A percentile compares a stretch with the other conserved stretches of the same genome.
These are phyloP conservation scores for Tulasnella sp. DNA, from an alignment of 768 basidiomycete species.

Conservation along the genomic window DNA sequence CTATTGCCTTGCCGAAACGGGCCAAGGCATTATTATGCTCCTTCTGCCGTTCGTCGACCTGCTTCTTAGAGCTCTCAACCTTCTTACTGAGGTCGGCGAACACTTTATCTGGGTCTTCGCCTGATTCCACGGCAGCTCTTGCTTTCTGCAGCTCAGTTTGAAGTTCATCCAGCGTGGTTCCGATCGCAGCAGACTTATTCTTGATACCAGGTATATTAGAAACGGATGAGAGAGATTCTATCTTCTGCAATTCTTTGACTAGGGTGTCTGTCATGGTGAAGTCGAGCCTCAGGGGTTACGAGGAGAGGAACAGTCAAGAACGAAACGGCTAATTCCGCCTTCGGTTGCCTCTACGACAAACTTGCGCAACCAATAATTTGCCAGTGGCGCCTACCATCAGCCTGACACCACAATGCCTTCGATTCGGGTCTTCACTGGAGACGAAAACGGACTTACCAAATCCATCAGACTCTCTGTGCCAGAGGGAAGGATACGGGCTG, in stretches of 20 bases:
- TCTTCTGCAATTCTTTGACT: constrained; percentile 67
- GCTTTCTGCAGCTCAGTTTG: constrained; percentile 45
- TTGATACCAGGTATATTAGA: constrained; percentile 12
- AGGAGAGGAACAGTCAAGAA: not conserved
- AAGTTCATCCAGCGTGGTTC: constrained; percentile 53
- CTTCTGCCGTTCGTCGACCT: constrained; percentile 79
- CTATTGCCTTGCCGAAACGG: constrained; percentile 73
- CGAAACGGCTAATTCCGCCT: not conserved
- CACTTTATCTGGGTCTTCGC: constrained; percentile 38
- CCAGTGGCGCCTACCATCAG: not conserved
- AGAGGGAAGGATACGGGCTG: not conserved
- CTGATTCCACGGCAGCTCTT: constrained; percentile 40
- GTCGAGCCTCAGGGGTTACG: not conserved
- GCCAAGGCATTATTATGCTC: constrained; percentile 70
- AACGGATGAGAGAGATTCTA: constrained; percentile 40
- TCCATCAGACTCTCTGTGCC: constrained; percentile 33
- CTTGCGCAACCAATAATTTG: not conserved
- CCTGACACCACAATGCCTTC: not conserved
- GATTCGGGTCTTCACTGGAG: constrained; percentile 57
- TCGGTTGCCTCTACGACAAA: not conserved
- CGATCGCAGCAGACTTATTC: constrained; percentile 33
- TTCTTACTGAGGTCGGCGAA: constrained; percentile 41
- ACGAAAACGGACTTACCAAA: constrained; percentile 70
- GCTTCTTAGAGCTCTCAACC: constrained; percentile 66
- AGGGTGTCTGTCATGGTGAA: constrained; percentile 29